phyloP scores from a whole-genome alignment of 1,139 yeast genomes.

The Hemisphaericaspora xylofermentans region DNA sequence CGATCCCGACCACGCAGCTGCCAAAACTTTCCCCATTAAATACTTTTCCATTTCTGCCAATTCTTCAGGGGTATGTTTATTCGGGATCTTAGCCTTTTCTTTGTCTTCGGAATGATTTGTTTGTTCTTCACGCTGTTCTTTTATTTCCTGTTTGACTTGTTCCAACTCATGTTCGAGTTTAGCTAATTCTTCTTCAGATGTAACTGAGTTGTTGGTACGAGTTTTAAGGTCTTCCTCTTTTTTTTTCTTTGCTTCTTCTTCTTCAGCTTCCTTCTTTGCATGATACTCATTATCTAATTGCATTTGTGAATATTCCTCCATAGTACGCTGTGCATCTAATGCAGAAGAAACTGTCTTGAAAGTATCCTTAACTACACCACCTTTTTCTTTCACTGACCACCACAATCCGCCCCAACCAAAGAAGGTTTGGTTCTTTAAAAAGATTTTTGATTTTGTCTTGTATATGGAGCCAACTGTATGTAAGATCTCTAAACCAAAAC shows the following conservation, averaged over 20 bases:
- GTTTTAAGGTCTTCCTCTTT: constrained; percentile 14
- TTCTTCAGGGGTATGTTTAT: constrained; percentile 73
- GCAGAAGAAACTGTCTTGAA: constrained; percentile 84
- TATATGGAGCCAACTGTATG: constrained; percentile 85
- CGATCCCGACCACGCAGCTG: constrained; percentile 97
- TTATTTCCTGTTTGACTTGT: constrained; percentile 17
- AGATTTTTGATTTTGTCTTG: constrained; percentile 61
- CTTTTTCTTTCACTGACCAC: constrained; percentile 82
- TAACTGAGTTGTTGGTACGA: constrained; percentile 9
- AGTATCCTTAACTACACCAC: constrained; percentile 81
- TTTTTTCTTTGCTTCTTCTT: constrained; percentile 23
- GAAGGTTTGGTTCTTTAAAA: constrained; percentile 63
- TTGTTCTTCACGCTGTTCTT: constrained; percentile 12
- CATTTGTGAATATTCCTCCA: constrained; percentile 76
- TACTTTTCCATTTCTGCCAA: constrained; percentile 83
- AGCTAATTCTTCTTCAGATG: constrained; percentile 13
- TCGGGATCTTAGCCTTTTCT: constrained; percentile 31
- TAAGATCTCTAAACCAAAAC: constrained; percentile 87
- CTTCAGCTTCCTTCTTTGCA: constrained; percentile 37
- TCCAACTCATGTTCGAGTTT: constrained; percentile 24
- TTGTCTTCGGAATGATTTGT: constrained; percentile 9
- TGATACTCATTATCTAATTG: constrained; percentile 60
- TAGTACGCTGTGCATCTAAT: constrained; percentile 83
- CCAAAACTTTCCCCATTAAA: constrained; percentile 84
- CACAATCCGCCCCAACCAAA: constrained; percentile 85